Evolutionary conservation across 441 rosid species (phyloP).

Genomic region (Adansonia madagascariensis): DNA sequence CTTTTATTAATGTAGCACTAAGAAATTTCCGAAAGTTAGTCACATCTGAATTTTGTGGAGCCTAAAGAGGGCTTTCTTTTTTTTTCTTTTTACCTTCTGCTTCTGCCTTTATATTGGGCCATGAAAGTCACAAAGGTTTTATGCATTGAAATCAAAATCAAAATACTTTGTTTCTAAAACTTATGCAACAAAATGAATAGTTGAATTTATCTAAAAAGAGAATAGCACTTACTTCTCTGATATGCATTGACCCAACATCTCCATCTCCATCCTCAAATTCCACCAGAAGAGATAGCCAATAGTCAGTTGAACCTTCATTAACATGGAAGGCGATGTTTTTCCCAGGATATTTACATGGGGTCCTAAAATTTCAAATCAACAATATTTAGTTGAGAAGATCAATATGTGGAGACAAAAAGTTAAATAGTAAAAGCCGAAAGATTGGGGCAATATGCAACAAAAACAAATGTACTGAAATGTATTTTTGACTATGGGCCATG

Average conservation of each 20-base stretch:
- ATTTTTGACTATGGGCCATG: not conserved
- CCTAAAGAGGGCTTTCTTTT: not conserved
- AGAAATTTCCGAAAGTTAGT: conserved; percentile 17
- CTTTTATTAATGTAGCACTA: not conserved
- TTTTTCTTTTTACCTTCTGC: too few species aligned
- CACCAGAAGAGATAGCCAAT: conserved; percentile 81
- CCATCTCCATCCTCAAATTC: conserved; percentile 96
- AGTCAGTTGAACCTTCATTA: conserved; percentile 83
- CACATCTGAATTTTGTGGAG: not conserved
- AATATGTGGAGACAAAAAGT: not conserved
- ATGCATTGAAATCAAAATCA: not conserved
- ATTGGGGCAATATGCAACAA: too few species aligned
- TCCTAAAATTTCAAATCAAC: conserved; percentile 46
- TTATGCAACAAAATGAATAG: not conserved
- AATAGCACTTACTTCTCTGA: conserved; percentile 57
- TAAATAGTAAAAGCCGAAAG: not conserved
- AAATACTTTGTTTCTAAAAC: not conserved
- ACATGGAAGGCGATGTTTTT: conserved; percentile 86
- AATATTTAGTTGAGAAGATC: not conserved
- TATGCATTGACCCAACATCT: conserved; percentile 92
- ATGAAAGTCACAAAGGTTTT: not conserved
- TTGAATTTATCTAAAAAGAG: not conserved
- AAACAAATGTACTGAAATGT: not conserved
- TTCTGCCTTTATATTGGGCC: not conserved
- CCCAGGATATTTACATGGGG: conserved; percentile 79